Percentiles rank a stretch among this genome's conserved stretches.
phyloP scores from a whole-genome alignment of 202 grass and related monocot genomes.

The Dendrocalamus latiflorus region DNA sequence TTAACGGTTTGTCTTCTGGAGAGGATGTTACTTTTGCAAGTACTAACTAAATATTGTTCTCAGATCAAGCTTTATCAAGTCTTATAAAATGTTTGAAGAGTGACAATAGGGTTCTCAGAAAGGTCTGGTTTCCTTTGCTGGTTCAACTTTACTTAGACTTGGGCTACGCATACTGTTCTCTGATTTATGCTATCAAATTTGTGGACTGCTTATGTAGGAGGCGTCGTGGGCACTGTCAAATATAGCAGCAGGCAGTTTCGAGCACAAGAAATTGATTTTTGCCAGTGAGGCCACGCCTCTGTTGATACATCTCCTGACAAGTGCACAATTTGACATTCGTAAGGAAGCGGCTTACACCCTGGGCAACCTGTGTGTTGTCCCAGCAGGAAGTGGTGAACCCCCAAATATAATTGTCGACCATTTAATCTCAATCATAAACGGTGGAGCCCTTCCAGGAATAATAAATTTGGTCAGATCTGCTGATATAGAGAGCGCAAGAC shows the following conservation, averaged over 20 bases:
- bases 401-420: slow-evolving; percentile 54
- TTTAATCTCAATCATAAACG: slow-evolving; percentile 60
- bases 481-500: slow-evolving; percentile 75
- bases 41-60: slow-evolving; percentile 36
- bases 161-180: not conserved
- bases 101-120: slow-evolving; percentile 86
- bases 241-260: slow-evolving; percentile 71
- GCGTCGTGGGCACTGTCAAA: slow-evolving; percentile 91
- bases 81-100: slow-evolving; percentile 91
- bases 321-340: slow-evolving; percentile 73
- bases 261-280: slow-evolving; percentile 85
- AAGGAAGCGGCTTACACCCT: slow-evolving; percentile 88
- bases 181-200: slow-evolving; percentile 9
- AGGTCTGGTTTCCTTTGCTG: slow-evolving; percentile 43
- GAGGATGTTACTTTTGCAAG: not conserved
- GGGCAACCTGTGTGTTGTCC: slow-evolving; percentile 76
- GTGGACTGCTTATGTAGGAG: slow-evolving; percentile 50
- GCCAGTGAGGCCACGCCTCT: slow-evolving; percentile 55
- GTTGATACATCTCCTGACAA: slow-evolving; percentile 54
- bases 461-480: slow-evolving; percentile 76
- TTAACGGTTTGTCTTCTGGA: not conserved
- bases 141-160: not conserved
- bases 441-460: slow-evolving; percentile 75
- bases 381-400: slow-evolving; percentile 39
- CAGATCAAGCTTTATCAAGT: slow-evolving; percentile 77